Percentiles rank a stretch among this genome's conserved stretches.
Conservation (phyloP, 1,139 yeast species). For the Hemisphaericaspora xylofermentans region DNA sequence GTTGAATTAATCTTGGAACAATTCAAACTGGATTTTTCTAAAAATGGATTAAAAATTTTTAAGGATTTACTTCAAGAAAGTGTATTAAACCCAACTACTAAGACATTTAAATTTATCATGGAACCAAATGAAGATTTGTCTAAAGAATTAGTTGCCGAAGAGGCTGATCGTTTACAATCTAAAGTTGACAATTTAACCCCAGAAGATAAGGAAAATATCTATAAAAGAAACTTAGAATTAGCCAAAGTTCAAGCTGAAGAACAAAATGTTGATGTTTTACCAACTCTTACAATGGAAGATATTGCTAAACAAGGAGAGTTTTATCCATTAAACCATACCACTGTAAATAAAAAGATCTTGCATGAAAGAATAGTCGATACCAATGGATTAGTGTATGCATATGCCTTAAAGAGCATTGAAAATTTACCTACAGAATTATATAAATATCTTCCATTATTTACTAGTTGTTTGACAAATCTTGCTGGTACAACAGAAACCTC, state of each 20-base stretch:
- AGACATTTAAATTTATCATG: constrained; percentile 70
- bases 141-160: constrained; percentile 50
- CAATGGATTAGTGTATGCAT: constrained; percentile 72
- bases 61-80: constrained; percentile 54
- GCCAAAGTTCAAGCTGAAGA: constrained; percentile 61
- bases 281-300: constrained; percentile 71
- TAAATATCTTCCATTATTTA: constrained; percentile 73
- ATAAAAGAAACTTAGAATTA: constrained; percentile 57
- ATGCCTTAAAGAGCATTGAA: constrained; percentile 56
- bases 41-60: constrained; percentile 58
- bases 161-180: constrained; percentile 47
- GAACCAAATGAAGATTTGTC: constrained; percentile 61
- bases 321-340: constrained; percentile 32
- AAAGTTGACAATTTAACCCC: constrained; percentile 48
- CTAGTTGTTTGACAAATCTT: constrained; percentile 76
- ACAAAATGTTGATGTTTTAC: constrained; percentile 78
- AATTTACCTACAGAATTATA: constrained; percentile 59
- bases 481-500: constrained; percentile 70
- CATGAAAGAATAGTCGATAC: constrained; percentile 61
- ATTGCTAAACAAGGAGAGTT: constrained; percentile 60
- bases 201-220: constrained; percentile 58
- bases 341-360: constrained; percentile 23
- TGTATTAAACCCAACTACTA: constrained; percentile 50
- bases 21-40: constrained; percentile 60
- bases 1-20: constrained; percentile 59